Evolutionary conservation across 2,329 filamentous ascomycete species (phyloP).

Genomic region (Sclerotinia minor): DNA sequence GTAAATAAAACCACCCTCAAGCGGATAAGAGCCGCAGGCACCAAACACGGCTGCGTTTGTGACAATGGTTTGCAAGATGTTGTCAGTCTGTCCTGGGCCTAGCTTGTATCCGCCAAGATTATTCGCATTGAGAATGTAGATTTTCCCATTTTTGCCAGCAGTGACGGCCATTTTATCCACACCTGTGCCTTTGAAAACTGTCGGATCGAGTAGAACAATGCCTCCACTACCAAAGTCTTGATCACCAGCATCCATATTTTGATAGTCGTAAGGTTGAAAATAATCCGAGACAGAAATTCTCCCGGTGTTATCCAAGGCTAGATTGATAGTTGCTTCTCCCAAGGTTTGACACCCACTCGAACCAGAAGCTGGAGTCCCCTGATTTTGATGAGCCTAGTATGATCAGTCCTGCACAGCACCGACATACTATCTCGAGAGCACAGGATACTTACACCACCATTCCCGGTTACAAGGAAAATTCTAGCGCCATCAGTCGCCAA

Average conservation of each 20-base stretch:
- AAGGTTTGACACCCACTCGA: constrained; percentile 42
- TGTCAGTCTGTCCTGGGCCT: constrained; percentile 43
- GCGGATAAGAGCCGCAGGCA: constrained; percentile 45
- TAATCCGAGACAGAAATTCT: constrained; percentile 44
- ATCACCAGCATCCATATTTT: constrained; percentile 44
- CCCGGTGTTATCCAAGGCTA: constrained; percentile 42
- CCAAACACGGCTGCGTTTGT: constrained; percentile 43
- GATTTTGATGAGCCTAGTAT: constrained; percentile 40
- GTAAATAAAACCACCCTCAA: constrained; percentile 49
- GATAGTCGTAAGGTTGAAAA: constrained; percentile 47
- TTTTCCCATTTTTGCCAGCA: constrained; percentile 46
- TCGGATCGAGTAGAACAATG: constrained; percentile 42
- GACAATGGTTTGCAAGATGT: constrained; percentile 43
- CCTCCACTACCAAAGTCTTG: constrained; percentile 46
- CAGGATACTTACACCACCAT: constrained; percentile 33
- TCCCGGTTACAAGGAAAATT: constrained; percentile 41
- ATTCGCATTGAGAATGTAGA: constrained; percentile 46
- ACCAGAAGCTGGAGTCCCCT: constrained; percentile 41
- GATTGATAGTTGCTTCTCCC: constrained; percentile 49
- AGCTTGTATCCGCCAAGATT: constrained; percentile 47
- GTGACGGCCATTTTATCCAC: constrained; percentile 44
- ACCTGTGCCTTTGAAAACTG: constrained; percentile 42
- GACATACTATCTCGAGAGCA: background rate
- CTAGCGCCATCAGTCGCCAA: constrained; percentile 40
- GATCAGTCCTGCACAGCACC: background rate